Evolutionary conservation across 2,329 filamentous ascomycete species (phyloP), one percentile per base, ranked within the genome.

Genomic region (Hypoxylon sp.): DNA sequence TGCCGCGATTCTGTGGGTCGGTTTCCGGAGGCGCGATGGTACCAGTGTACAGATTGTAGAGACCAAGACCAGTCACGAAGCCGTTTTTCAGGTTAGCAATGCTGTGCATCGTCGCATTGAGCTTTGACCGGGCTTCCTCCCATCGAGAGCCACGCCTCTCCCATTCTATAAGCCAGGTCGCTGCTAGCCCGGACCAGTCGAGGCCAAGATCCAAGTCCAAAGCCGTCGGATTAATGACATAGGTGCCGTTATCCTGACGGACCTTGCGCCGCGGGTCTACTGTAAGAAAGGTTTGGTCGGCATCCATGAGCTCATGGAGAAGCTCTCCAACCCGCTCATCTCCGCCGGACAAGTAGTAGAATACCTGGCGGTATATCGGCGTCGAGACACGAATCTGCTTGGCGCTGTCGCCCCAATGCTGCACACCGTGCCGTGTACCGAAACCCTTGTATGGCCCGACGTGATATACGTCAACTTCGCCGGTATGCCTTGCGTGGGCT

Each of bases 401-500:
- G 0, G 84, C 82, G 55, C 84, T 87, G 70, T 90, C 87, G 14
- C 81, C 75, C 77, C 81, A 90, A 67, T 90, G 87, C 72, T 88
- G 86, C 0, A 90, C 84, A 1, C 87, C 87, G 63, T 90, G 87
- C 3, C 87, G 80, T 0, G 87, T 89, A 1, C 87, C 87, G 1
- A 90, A 80, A 0, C 87, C 87, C 60, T 84, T 87, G 75, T 81
- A 87, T 7, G 80, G 75, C 0, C 87, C 87, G 0, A 84, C 71
- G 67, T 90, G 87, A 68, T 90, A 89, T 0, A 86, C 83, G 64
- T 90, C 87, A 0, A 89, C 87, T 58, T 90, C 87, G 0, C 84
- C 82, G 0, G 85, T 87, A 57, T 89, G 87, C 0, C 87, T 80
- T 0, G 84, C 84, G 54, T 87, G 76, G 0, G 85, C 83, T 70